Percentiles rank a stretch among this genome's conserved stretches.
These are phyloP conservation scores for Lumnitzera racemosa DNA, from an alignment of 345 rosid genomes.

Conservation along the genomic window DNA sequence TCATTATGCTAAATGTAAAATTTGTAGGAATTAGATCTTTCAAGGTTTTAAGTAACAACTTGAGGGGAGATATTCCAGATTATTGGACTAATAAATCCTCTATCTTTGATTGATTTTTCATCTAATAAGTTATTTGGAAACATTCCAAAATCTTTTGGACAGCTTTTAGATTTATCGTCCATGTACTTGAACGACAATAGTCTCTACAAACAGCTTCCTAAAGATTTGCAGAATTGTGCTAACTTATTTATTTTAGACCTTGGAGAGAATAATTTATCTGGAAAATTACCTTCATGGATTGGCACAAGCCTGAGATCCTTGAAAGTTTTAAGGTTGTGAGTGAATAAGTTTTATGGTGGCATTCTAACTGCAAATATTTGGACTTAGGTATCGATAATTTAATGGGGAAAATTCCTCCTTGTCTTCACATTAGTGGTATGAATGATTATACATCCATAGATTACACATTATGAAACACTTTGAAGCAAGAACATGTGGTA, in stretches of 20 bases:
- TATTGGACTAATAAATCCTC: background rate
- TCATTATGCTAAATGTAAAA: background rate
- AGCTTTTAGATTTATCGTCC: too few relatives aligned
- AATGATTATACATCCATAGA: background rate
- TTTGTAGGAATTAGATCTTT: background rate
- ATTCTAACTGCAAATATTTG: constrained; percentile 13
- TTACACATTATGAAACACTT: too few relatives aligned
- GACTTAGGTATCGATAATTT: constrained; percentile 13
- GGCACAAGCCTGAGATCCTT: background rate
- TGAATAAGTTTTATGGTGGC: constrained; percentile 10
- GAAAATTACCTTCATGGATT: constrained; percentile 16
- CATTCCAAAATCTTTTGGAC: constrained; percentile 1
- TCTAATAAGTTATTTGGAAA: constrained; percentile 1
- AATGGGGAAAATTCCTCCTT: constrained; percentile 8
- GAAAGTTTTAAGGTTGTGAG: constrained; percentile 1
- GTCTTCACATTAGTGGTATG: constrained; percentile 6
- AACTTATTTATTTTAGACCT: constrained; percentile 9
- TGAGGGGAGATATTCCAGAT: background rate
- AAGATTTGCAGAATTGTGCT: constrained; percentile 9
- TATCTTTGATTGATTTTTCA: background rate
- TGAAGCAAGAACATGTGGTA: too few relatives aligned
- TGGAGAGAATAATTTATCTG: constrained; percentile 15
- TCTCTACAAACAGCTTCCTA: constrained; percentile 8
- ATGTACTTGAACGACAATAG: constrained; percentile 5
- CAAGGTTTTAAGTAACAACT: background rate